phyloP scores from a whole-genome alignment of 306 rosid species.

The Senna tora region DNA sequence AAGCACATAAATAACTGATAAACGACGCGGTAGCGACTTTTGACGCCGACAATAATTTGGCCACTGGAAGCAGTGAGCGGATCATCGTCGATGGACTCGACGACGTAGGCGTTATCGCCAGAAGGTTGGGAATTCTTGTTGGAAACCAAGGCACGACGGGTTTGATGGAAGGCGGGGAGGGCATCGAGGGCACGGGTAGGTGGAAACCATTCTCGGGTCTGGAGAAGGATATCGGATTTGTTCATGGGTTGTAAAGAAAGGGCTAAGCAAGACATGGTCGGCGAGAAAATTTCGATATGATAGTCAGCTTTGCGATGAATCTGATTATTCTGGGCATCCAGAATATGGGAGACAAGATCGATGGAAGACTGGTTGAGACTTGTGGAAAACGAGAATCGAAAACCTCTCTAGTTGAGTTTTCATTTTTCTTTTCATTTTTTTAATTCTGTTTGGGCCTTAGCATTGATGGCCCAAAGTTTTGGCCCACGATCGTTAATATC shows the following conservation, averaged over 20 bases:
- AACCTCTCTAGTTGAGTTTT: too few species aligned
- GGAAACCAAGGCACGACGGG: slow-evolving; percentile 55
- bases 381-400: too few species aligned
- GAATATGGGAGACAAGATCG: background rate
- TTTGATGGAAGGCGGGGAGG: slow-evolving; percentile 68
- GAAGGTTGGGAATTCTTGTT: slow-evolving; percentile 33
- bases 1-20: slow-evolving; percentile 89
- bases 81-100: slow-evolving; percentile 62
- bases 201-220: slow-evolving; percentile 77
- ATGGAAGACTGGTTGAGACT: background rate
- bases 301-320: slow-evolving; percentile 11
- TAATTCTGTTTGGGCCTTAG: background rate
- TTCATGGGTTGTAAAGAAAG: slow-evolving; percentile 69
- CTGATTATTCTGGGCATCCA: background rate
- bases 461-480: background rate
- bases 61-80: slow-evolving; percentile 89
- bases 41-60: slow-evolving; percentile 89
- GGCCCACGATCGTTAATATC: background rate
- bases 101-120: slow-evolving; percentile 45
- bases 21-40: slow-evolving; percentile 85
- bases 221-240: slow-evolving; percentile 73
- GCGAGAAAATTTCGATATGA: background rate
- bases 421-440: background rate
- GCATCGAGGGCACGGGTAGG: slow-evolving; percentile 69
- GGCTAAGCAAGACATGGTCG: slow-evolving; percentile 67